Evolutionary conservation across 768 basidiomycete genomes (phyloP).

Genomic region (Mycena floridula): DNA sequence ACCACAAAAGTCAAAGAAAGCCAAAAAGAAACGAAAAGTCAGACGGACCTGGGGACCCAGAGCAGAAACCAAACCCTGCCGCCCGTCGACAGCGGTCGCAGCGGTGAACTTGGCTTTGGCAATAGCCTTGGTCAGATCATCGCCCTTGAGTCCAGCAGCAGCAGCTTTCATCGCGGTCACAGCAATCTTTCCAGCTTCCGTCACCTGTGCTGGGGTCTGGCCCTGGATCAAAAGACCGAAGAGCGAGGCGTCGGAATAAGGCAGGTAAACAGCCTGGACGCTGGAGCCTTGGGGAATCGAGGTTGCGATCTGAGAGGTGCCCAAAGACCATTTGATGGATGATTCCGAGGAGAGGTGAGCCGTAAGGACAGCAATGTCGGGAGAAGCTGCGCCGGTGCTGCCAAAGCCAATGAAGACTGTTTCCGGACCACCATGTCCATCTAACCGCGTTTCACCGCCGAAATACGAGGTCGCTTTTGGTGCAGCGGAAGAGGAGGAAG

Average conservation of each 20-base stretch:
- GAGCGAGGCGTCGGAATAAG: conserved; percentile 89
- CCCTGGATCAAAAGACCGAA: conserved; percentile 81
- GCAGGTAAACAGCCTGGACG: conserved; percentile 71
- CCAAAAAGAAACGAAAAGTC: conserved; percentile 2
- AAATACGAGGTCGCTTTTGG: conserved; percentile 42
- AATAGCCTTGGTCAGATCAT: conserved; percentile 75
- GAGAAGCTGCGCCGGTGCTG: conserved; percentile 50
- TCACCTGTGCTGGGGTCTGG: conserved; percentile 52
- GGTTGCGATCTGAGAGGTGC: conserved; percentile 62
- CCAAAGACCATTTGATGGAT: conserved; percentile 83
- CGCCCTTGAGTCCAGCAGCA: conserved; percentile 51
- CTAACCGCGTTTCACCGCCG: conserved; percentile 84
- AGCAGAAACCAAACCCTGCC: conserved; percentile 57
- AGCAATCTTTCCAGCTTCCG: conserved; percentile 62
- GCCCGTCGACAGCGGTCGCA: conserved; percentile 61
- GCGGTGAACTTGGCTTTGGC: conserved; percentile 86
- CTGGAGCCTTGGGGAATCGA: conserved; percentile 52
- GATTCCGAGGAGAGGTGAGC: conserved; percentile 75
- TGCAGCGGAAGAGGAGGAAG: conserved; percentile 29
- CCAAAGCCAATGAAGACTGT: conserved; percentile 90
- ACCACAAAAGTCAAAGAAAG: neutral
- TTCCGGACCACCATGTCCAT: conserved; percentile 53
- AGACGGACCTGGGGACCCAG: conserved; percentile 57
- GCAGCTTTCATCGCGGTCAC: conserved; percentile 63
- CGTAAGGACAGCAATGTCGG: conserved; percentile 74